Evolutionary conservation across 2,329 filamentous ascomycete genomes (phyloP).

Genomic region (Sphaerostilbella broomeana): DNA sequence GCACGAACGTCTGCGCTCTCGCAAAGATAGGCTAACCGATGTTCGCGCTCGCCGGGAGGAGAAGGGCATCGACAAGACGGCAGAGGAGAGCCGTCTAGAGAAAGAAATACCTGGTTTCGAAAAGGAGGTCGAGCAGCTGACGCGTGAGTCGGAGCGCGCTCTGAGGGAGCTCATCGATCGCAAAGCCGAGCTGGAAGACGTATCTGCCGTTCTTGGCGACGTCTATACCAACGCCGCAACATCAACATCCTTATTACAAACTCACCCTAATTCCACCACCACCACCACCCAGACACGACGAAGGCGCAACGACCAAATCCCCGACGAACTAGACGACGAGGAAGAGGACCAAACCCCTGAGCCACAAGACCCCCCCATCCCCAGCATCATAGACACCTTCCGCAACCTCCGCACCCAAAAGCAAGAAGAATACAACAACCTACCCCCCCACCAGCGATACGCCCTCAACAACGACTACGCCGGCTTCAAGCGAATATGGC

Average conservation of each 20-base stretch:
- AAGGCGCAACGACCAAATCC: conserved; percentile 9
- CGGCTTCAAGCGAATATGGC: conserved; percentile 52
- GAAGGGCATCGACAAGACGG: conserved; percentile 29
- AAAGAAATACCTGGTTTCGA: conserved; percentile 34
- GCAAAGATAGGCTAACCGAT: conserved; percentile 28
- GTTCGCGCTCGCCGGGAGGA: conserved; percentile 31
- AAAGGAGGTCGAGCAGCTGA: conserved; percentile 35
- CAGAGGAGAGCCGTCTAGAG: conserved; percentile 33
- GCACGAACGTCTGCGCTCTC: conserved; percentile 40
- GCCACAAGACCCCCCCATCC: conserved; percentile 18
- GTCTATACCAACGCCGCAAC: conserved; percentile 26
- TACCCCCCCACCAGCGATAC: conserved; percentile 43
- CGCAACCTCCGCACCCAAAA: conserved; percentile 31
- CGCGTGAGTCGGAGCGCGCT: conserved; percentile 38
- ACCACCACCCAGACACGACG: conserved; percentile 13
- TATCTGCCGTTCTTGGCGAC: conserved; percentile 32
- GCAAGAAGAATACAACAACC: conserved; percentile 34
- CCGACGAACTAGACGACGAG: conserved; percentile 11
- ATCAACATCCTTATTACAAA: too few species aligned
- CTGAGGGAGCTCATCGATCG: conserved; percentile 45
- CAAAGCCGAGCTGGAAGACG: conserved; percentile 44
- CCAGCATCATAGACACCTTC: conserved; percentile 29
- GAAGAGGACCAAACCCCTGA: conserved; percentile 21
- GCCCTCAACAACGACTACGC: conserved; percentile 52
- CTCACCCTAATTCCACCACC: too few species aligned